phyloP scores from a whole-genome alignment of 257 asterid genomes.

The Eucommia ulmoides region DNA sequence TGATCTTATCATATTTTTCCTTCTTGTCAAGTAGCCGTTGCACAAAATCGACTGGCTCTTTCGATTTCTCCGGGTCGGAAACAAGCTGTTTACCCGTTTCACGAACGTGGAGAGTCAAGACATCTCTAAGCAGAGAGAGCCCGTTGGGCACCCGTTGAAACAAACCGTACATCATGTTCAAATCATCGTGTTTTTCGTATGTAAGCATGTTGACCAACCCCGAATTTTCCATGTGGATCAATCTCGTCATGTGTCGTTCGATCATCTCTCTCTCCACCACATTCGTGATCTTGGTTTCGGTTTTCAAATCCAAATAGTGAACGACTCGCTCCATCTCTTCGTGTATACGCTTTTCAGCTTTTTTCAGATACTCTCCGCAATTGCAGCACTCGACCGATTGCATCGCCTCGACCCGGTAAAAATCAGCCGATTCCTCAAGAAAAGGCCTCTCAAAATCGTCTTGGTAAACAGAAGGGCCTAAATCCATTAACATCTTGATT shows the following conservation, averaged over 20 bases:
- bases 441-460: conserved; percentile 23
- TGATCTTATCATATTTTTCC: conserved; percentile 43
- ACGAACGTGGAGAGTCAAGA: conserved; percentile 20
- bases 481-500: conserved; percentile 22
- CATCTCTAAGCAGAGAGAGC: conserved; percentile 18
- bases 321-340: conserved; percentile 26
- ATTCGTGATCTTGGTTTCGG: conserved; percentile 19
- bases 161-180: conserved; percentile 22
- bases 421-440: conserved; percentile 22
- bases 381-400: conserved; percentile 22
- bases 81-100: conserved; percentile 25
- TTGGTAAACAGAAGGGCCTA: conserved; percentile 20
- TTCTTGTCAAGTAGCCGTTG: conserved; percentile 22
- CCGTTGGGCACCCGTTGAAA: conserved; percentile 21
- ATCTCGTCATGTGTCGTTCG: conserved; percentile 17
- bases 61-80: conserved; percentile 21
- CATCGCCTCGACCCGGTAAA: conserved; percentile 20
- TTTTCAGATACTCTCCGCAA: conserved; percentile 25
- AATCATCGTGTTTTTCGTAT: conserved; percentile 21
- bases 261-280: conserved; percentile 26
- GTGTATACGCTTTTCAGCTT: conserved; percentile 21
- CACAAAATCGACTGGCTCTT: conserved; percentile 26
- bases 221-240: conserved; percentile 26
- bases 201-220: conserved; percentile 20
- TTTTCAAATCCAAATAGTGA: conserved; percentile 15